Base-by-base conservation (phyloP, 1,284 basidiomycete genomes). In the Ceratobasidium sp. region DNA sequence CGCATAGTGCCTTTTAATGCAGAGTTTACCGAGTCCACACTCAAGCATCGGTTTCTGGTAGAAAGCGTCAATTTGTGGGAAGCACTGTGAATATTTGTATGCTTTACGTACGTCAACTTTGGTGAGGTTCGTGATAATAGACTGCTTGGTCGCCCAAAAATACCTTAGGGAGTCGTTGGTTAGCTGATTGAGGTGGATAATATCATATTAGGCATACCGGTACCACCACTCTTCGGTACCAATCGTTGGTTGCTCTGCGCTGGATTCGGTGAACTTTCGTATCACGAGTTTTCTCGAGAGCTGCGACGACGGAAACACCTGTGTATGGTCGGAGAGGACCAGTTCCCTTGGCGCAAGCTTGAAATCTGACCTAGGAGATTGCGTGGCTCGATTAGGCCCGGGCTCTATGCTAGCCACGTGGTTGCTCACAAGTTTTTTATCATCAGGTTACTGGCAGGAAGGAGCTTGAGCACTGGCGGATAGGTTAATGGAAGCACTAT, bases 101-200 rank as follows among this genome's bases (percentile, higher is more conserved):
- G 31, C 47, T 31, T n/a, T 17, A 38, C 62, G 40, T 25, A 65
- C 62, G 2, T 53, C 34, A n/a, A 40, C 38, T 27, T 42, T 22
- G 4, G 35, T 50, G 3, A n/a, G 25, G 3, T 32, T 42, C 35
- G 43, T 22, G 17, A 65, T n/a, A 20, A n/a, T 25, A 8, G 38
- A 27, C 34, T 65, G 62, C 20, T 65, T 53, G 7, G 50, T 52
- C 40, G 49, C 27, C 62, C 62, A 65, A 20, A 65, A 65, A 42
- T 53, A 65, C 47, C 62, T 65, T 31, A 17, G 27, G 35, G 31
- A 2, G 2, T n/a, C 31, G 34, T 22, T 25, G 27, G 27, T 52
- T 25, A 52, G 49, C 7, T 22, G 49, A n/a, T 4, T 10, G 13
- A 45, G 15, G 20, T 15, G 27, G 5, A 27, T 5, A 22, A 13